Evolutionary conservation across 768 basidiomycete genomes (phyloP), one percentile per base, ranked within the genome.

Genomic region (Pleurotus pulmonarius): DNA sequence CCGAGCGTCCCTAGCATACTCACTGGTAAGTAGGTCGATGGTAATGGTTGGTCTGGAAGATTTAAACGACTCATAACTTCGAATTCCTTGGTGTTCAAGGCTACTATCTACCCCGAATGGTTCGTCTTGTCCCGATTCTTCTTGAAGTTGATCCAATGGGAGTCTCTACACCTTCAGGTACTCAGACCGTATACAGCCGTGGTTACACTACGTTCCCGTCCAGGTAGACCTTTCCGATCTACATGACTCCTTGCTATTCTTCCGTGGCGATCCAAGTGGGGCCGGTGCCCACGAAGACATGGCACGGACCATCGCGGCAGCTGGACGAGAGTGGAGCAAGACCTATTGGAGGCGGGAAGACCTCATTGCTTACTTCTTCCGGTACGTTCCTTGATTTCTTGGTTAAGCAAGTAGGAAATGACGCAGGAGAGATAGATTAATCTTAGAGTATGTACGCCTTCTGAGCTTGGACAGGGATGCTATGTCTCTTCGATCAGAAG

Each of bases 81-180:
- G 20, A 85, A 86, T 22, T 75, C 86, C 0, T 69, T 87, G 13
- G 71, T 88, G 4, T 81, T 90, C 71, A 88, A 89, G 64, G 74
- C 83, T 37, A 88, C 87, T 0, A 78, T 88, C 59, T 88, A 85
- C 63, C 87, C 86, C 0, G 88, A 89, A 69, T 90, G 88, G 88
- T 84, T 63, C 11, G 71, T 60, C 3, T 3, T 47, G 4, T 39
- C 48, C 22, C 20, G 15, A 39, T 41, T 26, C 22, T 49, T 16
- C 51, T 39, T 13, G 40, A 47, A 37, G 49, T 26, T 37, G 56
- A 29, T 47, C 12, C 11, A 16, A 25, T 55, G 29, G 54, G 26
- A 24, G 25, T 12, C 29, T 11, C 29, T 4, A 34, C 29, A 34
- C 29, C 11, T 9, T 34, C 59, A 83, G 83, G 83, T 86, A 71